Base-by-base conservation (phyloP, 2,329 filamentous ascomycete genomes). In the Aureobasidium sp. region DNA sequence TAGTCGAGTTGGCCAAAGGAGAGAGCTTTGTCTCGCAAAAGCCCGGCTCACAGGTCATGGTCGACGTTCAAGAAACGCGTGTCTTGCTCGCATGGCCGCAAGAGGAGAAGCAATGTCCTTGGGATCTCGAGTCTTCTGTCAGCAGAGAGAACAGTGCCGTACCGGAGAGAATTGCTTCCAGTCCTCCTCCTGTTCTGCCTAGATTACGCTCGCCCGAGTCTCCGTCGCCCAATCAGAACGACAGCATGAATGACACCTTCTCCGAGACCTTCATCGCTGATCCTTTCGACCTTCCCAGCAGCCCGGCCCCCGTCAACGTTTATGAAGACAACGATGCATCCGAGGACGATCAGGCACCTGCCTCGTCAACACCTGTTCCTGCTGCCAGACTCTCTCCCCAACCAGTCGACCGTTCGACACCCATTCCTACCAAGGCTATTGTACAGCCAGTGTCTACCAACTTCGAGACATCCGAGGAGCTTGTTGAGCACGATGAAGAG, bases 61-160 rank as follows among this genome's bases (percentile, higher is more conserved):
- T 98, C 58, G 90, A 97, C 68, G 90, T 97, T 37, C 89, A 95
- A 63, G 90, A 95, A 66, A 85, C 90, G 51, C 86, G 93, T 58
- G 89, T 97, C 39, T 78, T 95, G 68, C 75, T 98, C 57, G 82
- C 85, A 65, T 97, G 93, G 91, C 93, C 93, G n/a, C 70, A 62
- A 63, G 30, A 42, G 22, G 35, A 48, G 29, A 51, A 38, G 22
- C 37, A 50, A 16, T 49, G 34, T 37, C 25, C 42, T 21, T 55
- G 53, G 53, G 39, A 35, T 12, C 7, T 21, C 34, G 41, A 54
- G 34, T 38, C 35, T 7, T 47, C 40, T 3, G 40, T 42, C 32
- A 48, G 40, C 40, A 45, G 52, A 34, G 45, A 51, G 8, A 48
- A 19, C 38, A 38, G 32, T 42, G 22, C 38, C 24, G 38, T 14